phyloP scores from a whole-genome alignment of 306 rosid genomes.

The Casuarina cunninghamiana region DNA sequence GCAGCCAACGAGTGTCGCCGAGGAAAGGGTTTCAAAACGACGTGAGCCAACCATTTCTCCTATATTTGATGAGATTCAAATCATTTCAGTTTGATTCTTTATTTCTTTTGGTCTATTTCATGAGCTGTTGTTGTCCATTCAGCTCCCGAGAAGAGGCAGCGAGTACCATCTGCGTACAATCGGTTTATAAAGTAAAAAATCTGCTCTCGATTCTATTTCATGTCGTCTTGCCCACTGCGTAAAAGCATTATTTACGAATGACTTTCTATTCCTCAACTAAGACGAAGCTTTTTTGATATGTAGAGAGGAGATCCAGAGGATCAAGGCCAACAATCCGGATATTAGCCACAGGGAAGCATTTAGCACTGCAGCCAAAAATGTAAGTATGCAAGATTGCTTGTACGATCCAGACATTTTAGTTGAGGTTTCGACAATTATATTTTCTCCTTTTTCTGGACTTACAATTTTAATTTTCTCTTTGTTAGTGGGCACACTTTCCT shows the following conservation, averaged over 20 bases:
- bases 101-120: neutral
- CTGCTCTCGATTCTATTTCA: constrained; percentile 12
- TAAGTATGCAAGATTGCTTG: constrained; percentile 13
- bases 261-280: neutral
- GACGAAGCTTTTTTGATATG: constrained; percentile 24
- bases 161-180: constrained; percentile 98
- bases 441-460: neutral
- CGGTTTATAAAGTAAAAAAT: constrained; percentile 91
- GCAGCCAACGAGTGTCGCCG: constrained; percentile 42
- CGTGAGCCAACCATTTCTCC: constrained; percentile 50
- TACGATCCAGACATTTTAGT: neutral
- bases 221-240: neutral
- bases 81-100: neutral
- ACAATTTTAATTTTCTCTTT: constrained; percentile 8
- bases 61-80: neutral
- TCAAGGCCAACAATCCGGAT: constrained; percentile 95
- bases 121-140: constrained; percentile 70
- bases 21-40: constrained; percentile 73
- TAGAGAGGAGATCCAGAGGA: constrained; percentile 99
- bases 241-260: neutral
- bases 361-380: constrained; percentile 97
- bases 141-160: constrained; percentile 99
- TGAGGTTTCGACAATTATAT: neutral
- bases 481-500: constrained; percentile 98
- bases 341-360: constrained; percentile 97